Percentiles rank a stretch among this genome's conserved stretches.
These are phyloP conservation scores for Spatholobus suberectus DNA, from an alignment of 306 rosid genomes.

Conservation along the genomic window DNA sequence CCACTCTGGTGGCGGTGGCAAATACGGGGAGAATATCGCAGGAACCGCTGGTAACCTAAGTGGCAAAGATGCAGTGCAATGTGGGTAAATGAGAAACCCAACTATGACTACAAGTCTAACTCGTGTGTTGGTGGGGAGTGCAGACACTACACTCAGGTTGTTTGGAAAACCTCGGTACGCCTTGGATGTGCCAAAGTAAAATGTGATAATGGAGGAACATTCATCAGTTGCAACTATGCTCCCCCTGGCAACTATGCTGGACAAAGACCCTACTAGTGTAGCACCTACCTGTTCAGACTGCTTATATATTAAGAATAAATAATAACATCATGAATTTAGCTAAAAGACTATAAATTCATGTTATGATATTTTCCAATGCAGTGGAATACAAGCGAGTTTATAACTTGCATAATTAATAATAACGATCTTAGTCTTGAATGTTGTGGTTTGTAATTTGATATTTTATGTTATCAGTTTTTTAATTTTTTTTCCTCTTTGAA, in stretches of 20 bases:
- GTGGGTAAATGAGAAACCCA: conserved; percentile 51
- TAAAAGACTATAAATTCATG: too few relatives aligned
- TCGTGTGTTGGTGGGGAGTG: conserved; percentile 46
- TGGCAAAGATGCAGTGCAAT: conserved; percentile 39
- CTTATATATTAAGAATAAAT: too few relatives aligned
- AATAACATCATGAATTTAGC: too few relatives aligned
- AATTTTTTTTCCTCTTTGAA: too few relatives aligned
- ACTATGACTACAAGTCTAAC: conserved; percentile 49
- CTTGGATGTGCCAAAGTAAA: conserved; percentile 62
- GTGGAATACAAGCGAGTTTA: too few relatives aligned
- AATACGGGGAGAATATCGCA: conserved; percentile 40
- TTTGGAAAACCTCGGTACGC: conserved; percentile 48
- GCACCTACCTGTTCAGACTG: neutral
- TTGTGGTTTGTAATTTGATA: too few relatives aligned
- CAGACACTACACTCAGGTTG: conserved; percentile 60
- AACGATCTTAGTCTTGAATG: too few relatives aligned
- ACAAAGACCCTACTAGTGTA: conserved; percentile 44
- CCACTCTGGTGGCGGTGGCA: conserved; percentile 39
- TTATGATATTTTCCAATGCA: too few relatives aligned
- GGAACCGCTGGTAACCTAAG: neutral
- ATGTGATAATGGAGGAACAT: conserved; percentile 48
- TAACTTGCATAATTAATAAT: too few relatives aligned
- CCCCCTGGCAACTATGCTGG: conserved; percentile 52
- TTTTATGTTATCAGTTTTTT: too few relatives aligned
- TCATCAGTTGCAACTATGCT: conserved; percentile 53